Evolutionary conservation across 495 filamentous ascomycete species (phyloP).

Genomic region (Daldinia loculata): DNA sequence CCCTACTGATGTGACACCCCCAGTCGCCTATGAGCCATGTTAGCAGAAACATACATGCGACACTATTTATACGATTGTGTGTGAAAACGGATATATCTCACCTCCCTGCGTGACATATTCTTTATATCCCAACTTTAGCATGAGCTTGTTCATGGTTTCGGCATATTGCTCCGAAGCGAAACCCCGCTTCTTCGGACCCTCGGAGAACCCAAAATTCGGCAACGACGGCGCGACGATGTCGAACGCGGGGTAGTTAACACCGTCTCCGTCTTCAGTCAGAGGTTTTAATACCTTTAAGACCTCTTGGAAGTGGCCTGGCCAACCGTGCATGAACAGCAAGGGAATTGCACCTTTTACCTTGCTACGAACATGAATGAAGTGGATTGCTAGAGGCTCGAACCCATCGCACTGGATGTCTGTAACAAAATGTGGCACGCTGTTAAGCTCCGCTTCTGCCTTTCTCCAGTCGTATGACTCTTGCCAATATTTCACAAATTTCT

Average conservation of each 20-base stretch:
- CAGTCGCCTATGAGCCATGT: constrained; percentile 62
- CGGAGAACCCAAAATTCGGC: constrained; percentile 73
- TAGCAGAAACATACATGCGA: not conserved
- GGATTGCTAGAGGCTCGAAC: constrained; percentile 58
- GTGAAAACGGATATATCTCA: constrained; percentile 40
- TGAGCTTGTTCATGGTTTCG: constrained; percentile 67
- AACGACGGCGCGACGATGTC: constrained; percentile 72
- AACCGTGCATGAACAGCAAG: constrained; percentile 67
- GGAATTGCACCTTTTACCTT: constrained; percentile 60
- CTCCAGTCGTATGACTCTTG: constrained; percentile 57
- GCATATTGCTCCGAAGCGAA: constrained; percentile 70
- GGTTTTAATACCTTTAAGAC: constrained; percentile 68
- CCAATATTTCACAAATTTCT: constrained; percentile 61
- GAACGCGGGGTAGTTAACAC: constrained; percentile 62
- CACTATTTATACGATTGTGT: not conserved
- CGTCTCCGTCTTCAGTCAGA: constrained; percentile 55
- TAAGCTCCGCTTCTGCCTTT: constrained; percentile 57
- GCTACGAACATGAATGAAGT: constrained; percentile 65
- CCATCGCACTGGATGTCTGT: constrained; percentile 59
- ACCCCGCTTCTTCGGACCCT: constrained; percentile 58
- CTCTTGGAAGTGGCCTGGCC: constrained; percentile 76
- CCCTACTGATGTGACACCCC: constrained; percentile 69
- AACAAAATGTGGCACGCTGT: constrained; percentile 64
- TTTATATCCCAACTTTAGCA: constrained; percentile 70
- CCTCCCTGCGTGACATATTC: constrained; percentile 63